These are phyloP conservation scores for Hypericum perforatum DNA, from an alignment of 345 rosid species.

Conservation along the genomic window DNA sequence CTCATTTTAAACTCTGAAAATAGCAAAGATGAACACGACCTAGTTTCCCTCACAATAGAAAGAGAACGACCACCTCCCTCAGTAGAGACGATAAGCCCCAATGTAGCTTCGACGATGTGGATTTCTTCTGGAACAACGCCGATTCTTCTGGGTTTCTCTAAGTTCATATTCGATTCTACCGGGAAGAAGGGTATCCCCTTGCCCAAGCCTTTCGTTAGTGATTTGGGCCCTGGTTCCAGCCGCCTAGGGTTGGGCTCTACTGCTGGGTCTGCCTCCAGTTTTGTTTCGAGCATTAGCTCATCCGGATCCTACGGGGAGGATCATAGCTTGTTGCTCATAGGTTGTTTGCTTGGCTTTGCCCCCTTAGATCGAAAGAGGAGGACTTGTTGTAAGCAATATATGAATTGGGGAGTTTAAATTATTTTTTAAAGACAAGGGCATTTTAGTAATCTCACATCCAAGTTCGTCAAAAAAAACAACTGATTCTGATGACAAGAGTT, in stretches of 20 bases:
- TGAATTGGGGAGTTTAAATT: too few species aligned
- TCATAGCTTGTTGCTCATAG: conserved; percentile 36
- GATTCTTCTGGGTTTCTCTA: conserved; percentile 52
- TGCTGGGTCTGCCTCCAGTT: conserved; percentile 42
- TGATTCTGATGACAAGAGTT: too few species aligned
- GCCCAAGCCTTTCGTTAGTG: conserved; percentile 50
- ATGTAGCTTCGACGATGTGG: conserved; percentile 26
- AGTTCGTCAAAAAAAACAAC: too few species aligned
- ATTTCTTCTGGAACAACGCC: conserved; percentile 18
- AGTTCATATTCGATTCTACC: conserved; percentile 57
- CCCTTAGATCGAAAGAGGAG: too few species aligned
- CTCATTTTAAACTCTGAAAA: too few species aligned
- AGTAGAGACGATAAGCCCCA: conserved; percentile 19
- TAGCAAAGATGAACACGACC: conserved; percentile 37
- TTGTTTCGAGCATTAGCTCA: conserved; percentile 75
- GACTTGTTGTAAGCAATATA: too few species aligned
- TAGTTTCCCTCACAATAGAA: conserved; percentile 6
- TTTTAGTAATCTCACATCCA: too few species aligned
- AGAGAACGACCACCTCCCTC: conserved; percentile 12
- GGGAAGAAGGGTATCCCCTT: conserved; percentile 62
- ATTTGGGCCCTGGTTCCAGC: conserved; percentile 19
- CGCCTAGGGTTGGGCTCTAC: conserved; percentile 31
- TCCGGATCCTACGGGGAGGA: conserved; percentile 69
- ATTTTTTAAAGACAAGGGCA: too few species aligned
- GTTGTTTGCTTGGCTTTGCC: conserved; percentile 20